Conservation (phyloP, 2,329 filamentous ascomycete genomes). For the Alternaria angustiovoidea region DNA sequence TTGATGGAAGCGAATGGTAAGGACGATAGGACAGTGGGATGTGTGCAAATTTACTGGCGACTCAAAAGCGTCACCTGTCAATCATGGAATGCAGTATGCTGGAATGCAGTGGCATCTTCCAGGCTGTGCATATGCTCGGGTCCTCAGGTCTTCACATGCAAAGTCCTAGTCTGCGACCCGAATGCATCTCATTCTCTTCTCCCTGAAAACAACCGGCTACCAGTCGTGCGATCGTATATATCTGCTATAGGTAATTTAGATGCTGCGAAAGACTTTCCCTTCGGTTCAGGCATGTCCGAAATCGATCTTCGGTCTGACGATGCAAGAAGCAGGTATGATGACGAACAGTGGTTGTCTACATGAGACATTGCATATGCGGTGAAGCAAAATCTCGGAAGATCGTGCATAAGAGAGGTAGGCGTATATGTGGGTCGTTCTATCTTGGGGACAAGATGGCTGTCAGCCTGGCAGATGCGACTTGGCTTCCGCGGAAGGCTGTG, state of each 20-base stretch:
- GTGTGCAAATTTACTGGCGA: constrained; percentile 1
- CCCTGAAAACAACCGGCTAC: background rate
- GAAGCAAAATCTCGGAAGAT: constrained; percentile 14
- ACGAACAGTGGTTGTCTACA: constrained; percentile 4
- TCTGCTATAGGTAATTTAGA: background rate
- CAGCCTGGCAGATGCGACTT: background rate
- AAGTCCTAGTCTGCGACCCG: background rate
- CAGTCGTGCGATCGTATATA: background rate
- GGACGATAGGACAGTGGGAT: background rate
- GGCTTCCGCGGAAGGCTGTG: background rate
- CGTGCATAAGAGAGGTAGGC: constrained; percentile 1
- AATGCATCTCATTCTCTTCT: background rate
- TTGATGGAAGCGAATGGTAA: background rate
- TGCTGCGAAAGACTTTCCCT: background rate
- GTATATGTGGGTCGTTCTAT: constrained; percentile 12
- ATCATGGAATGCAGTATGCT: background rate
- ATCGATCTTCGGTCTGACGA: background rate
- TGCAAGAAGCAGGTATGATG: constrained; percentile 5
- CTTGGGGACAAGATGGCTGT: background rate
- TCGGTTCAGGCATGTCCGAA: background rate
- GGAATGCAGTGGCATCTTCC: background rate
- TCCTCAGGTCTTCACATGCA: background rate
- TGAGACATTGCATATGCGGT: constrained; percentile 11
- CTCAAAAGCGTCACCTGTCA: constrained; percentile 5
- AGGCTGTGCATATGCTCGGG: background rate